These are phyloP conservation scores for Porpolomopsis calyptriformis DNA, from an alignment of 768 basidiomycete genomes.

Conservation along the genomic window DNA sequence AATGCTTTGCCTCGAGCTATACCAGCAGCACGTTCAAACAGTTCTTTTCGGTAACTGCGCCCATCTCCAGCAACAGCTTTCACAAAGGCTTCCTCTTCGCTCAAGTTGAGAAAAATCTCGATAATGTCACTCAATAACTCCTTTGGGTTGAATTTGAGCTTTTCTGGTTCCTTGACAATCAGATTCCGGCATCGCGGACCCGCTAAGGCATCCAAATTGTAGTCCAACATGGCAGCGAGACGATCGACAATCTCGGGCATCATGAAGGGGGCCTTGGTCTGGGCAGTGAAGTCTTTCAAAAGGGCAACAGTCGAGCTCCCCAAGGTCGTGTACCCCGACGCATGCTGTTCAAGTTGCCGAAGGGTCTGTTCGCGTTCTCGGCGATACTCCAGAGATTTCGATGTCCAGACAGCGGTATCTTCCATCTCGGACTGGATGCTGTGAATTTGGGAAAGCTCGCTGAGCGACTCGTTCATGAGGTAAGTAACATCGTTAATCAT, in stretches of 20 bases:
- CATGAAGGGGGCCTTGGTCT: slow-evolving; percentile 88
- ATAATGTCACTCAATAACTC: slow-evolving; percentile 76
- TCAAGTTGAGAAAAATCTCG: slow-evolving; percentile 84
- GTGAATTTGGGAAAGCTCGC: slow-evolving; percentile 80
- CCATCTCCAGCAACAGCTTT: slow-evolving; percentile 89
- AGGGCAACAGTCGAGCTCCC: slow-evolving; percentile 85
- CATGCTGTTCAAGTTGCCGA: slow-evolving; percentile 72
- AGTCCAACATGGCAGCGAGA: slow-evolving; percentile 92
- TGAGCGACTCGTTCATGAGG: slow-evolving; percentile 91
- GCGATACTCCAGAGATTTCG: slow-evolving; percentile 56
- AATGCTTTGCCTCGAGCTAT: slow-evolving; percentile 52
- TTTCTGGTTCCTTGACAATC: slow-evolving; percentile 74
- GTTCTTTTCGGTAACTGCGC: slow-evolving; percentile 73
- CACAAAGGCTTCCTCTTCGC: slow-evolving; percentile 68
- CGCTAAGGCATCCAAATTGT: slow-evolving; percentile 81
- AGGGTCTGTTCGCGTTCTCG: slow-evolving; percentile 76
- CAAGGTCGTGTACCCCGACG: slow-evolving; percentile 77
- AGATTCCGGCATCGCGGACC: slow-evolving; percentile 85
- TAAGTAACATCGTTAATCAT: slow-evolving; percentile 99
- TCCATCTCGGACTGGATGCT: slow-evolving; percentile 81
- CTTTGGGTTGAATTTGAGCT: slow-evolving; percentile 81
- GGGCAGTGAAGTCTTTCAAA: slow-evolving; percentile 84
- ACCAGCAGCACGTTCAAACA: slow-evolving; percentile 71
- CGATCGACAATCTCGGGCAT: slow-evolving; percentile 93
- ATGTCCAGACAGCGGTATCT: slow-evolving; percentile 57